Base-by-base conservation (phyloP, 805 yeast species). In the Hanseniaspora thailandica region DNA sequence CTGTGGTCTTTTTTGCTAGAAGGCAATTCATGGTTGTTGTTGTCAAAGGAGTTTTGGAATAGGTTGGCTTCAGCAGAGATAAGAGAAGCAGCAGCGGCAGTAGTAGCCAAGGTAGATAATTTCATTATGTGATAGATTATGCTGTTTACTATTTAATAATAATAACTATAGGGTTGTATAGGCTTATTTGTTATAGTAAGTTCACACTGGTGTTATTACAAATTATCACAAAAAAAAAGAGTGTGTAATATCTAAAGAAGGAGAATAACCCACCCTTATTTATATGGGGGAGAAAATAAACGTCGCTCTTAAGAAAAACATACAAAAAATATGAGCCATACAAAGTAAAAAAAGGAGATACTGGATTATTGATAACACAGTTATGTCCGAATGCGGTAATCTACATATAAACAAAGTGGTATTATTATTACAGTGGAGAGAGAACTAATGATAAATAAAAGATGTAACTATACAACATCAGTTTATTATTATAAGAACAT, bases 81-180 rank as follows among this genome's bases (percentile, higher is more conserved):
- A n/a, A 50, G 17, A 25, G 45, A 65, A 15, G 54, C 38, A 35
- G 44, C 41, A 26, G 40, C 69, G 53, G 82, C 76, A 55, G 76
- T 63, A 52, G 74, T 67, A 62, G 74, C 65, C 57, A 74, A 65
- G 55, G 68, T 50, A 20, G 44, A 19, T 10, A 50, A 50, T 26
- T 50, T 50, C 54, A 50, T 50, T 23, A 7, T 34, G 22, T 43
- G 22, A 5, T 28, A 13, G n/a, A n/a, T n/a, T 28, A 3, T 22
- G 17, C 19, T 43, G 1, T 30, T 19, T 19, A 28, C 12, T 13
- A 30, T 28, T 17, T 36, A 19, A 2, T 19, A n/a, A n/a, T 20
- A 39, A 22, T 22, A 40, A 40, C 30, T 41, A 9, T 26, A 26
- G 8, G 28, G 28, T 26, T 6, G 5, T 26, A 26, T 6, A n/a